Conservation (phyloP, 2,329 filamentous ascomycete genomes). For the Neopestalotiopsis sp. region DNA sequence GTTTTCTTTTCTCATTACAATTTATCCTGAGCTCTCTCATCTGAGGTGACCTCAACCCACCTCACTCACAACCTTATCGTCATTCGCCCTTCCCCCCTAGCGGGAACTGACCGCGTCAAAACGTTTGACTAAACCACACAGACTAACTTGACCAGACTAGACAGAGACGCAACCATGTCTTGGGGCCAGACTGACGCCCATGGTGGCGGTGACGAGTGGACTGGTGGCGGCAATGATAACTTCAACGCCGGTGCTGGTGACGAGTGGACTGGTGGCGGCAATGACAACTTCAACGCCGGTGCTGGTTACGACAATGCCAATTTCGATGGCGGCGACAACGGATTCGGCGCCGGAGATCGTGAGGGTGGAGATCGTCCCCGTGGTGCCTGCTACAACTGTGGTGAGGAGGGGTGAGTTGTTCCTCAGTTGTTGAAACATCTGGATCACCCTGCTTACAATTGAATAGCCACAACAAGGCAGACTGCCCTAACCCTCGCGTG, state of each 20-base stretch:
- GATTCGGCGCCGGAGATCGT: constrained; percentile 24
- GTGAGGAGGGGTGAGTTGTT: constrained; percentile 51
- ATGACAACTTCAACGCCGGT: constrained; percentile 10
- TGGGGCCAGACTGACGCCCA: constrained; percentile 15
- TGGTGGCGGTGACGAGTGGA: constrained; percentile 7
- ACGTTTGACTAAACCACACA: background rate
- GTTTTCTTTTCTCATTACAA: background rate
- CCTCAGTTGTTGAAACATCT: background rate
- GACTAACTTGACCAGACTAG: background rate
- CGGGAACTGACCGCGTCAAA: background rate
- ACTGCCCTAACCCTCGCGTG: constrained; percentile 63
- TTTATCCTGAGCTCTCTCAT: background rate
- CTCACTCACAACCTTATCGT: background rate
- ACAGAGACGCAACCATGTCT: constrained; percentile 5
- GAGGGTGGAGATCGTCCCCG: constrained; percentile 28
- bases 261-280: background rate
- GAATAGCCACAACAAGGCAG: constrained; percentile 64
- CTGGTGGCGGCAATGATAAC: constrained; percentile 4
- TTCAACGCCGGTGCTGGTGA: constrained; percentile 5
- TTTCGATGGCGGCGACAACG: background rate
- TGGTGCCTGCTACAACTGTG: constrained; percentile 66
- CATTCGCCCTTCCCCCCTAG: background rate
- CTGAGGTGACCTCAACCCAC: background rate
- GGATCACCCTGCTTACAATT: constrained; percentile 22
- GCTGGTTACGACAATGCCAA: background rate